Conservation (phyloP, 441 rosid genomes). For the Sinapis alba region DNA sequence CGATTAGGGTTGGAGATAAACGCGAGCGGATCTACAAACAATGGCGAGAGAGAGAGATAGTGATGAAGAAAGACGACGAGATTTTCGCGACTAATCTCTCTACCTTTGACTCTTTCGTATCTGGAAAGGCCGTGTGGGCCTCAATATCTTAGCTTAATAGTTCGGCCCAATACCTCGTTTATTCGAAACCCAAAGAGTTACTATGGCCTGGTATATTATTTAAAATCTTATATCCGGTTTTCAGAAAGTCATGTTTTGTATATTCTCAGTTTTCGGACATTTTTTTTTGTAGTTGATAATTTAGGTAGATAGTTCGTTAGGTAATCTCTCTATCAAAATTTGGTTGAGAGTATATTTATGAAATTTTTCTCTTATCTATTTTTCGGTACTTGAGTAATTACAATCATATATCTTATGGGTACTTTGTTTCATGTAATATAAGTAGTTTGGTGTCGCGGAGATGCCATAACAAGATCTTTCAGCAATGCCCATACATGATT, state of each 20-base stretch:
- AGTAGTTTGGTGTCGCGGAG: background rate
- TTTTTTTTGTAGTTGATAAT: too few relatives aligned
- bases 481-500: background rate
- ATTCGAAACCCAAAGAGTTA: background rate
- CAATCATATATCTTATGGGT: too few relatives aligned
- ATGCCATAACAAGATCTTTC: background rate
- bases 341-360: too few relatives aligned
- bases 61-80: slow-evolving; percentile 9
- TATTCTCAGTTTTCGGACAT: too few relatives aligned
- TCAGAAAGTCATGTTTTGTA: too few relatives aligned
- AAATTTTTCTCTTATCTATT: too few relatives aligned
- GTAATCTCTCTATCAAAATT: too few relatives aligned
- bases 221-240: too few relatives aligned
- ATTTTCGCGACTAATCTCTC: background rate
- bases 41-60: background rate
- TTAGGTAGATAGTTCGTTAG: too few relatives aligned
- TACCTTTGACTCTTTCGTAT: slow-evolving; percentile 23
- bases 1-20: slow-evolving; percentile 48
- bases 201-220: background rate
- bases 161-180: background rate
- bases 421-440: too few relatives aligned
- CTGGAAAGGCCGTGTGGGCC: slow-evolving; percentile 11
- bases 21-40: slow-evolving; percentile 17
- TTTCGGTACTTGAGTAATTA: too few relatives aligned
- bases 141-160: background rate